A percentile compares a stretch with the other conserved stretches of the same genome.
phyloP scores from a whole-genome alignment of 805 yeast species.

The Kuraishia ogatae region DNA sequence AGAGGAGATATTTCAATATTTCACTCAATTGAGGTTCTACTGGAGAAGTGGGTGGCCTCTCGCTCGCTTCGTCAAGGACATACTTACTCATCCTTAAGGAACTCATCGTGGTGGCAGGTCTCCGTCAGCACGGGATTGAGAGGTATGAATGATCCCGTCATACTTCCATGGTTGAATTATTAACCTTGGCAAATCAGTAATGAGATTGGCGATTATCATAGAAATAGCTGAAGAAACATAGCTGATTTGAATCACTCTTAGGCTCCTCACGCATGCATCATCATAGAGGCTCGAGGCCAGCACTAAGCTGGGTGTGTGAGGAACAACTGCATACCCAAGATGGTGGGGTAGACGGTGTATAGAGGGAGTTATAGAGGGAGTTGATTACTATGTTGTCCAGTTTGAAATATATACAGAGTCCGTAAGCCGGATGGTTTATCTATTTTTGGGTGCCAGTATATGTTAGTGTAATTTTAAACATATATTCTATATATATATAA shows the following conservation, averaged over 20 bases:
- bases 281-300: background rate
- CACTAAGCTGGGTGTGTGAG: background rate
- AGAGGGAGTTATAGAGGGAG: too few species aligned
- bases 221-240: background rate
- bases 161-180: background rate
- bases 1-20: background rate
- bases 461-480: background rate
- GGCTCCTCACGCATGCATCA: background rate
- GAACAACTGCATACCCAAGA: background rate
- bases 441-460: too few species aligned
- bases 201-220: too few species aligned
- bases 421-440: background rate
- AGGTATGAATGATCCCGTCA: background rate
- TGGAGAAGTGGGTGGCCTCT: too few species aligned
- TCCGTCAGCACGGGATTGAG: constrained; percentile 5
- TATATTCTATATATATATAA: background rate
- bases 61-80: background rate
- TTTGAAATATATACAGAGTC: too few species aligned
- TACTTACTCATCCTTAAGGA: constrained; percentile 8
- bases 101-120: constrained; percentile 7
- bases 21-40: background rate
- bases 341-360: too few species aligned
- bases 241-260: background rate
- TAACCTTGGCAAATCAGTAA: background rate
- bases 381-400: too few species aligned